phyloP scores from a whole-genome alignment of 371 early-diverging fungal genomes.

The Apophysomyces variabilis region DNA sequence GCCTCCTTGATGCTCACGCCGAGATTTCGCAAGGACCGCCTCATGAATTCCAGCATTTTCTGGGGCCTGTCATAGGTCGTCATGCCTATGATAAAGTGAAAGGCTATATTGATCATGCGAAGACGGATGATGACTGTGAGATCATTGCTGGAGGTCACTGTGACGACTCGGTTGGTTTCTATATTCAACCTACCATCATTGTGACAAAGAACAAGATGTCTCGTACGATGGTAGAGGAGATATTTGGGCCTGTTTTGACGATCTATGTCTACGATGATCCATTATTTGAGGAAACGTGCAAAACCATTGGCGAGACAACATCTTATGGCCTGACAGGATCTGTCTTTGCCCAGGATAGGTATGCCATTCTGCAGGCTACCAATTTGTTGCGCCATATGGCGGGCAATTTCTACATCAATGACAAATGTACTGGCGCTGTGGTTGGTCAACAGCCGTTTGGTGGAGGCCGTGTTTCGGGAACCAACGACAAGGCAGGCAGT shows the following conservation, averaged over 20 bases:
- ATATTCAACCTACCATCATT: constrained; percentile 91
- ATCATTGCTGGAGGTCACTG: constrained; percentile 83
- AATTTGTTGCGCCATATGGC: constrained; percentile 86
- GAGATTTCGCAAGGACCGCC: constrained; percentile 90
- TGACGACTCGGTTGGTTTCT: constrained; percentile 90
- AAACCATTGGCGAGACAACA: constrained; percentile 81
- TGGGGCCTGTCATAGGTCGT: constrained; percentile 85
- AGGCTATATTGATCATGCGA: constrained; percentile 82
- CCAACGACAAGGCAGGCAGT: constrained; percentile 98
- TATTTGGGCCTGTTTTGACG: constrained; percentile 97
- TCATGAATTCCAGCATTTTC: constrained; percentile 80
- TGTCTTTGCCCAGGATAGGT: constrained; percentile 88
- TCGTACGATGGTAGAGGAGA: constrained; percentile 92
- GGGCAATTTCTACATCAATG: constrained; percentile 99
- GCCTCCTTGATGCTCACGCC: constrained; percentile 67
- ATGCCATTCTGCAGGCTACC: constrained; percentile 73
- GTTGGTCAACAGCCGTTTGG: constrained; percentile 99
- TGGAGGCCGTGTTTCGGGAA: constrained; percentile 93
- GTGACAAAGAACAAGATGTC: constrained; percentile 84
- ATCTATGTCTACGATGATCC: constrained; percentile 89
- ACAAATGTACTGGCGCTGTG: constrained; percentile 98
- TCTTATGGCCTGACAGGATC: constrained; percentile 91
- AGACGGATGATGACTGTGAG: constrained; percentile 63
- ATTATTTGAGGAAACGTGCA: constrained; percentile 74
- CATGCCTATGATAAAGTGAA: constrained; percentile 94